Base-by-base conservation (phyloP, 2,329 filamentous ascomycete genomes). In the Sporothrix phasma region DNA sequence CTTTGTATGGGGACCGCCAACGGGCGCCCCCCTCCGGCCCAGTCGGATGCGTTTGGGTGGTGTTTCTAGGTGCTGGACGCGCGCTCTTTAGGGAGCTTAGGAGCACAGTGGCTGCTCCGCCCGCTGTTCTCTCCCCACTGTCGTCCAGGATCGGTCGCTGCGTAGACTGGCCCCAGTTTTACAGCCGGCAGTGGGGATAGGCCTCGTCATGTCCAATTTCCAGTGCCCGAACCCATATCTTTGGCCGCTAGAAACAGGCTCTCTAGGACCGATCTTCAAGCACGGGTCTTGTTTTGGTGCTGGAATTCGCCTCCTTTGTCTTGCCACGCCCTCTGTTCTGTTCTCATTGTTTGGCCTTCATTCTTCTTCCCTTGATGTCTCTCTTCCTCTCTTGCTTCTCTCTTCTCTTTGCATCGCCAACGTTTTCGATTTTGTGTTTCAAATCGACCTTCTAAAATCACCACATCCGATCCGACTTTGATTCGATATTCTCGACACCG, bases 191-290 rank as follows among this genome's bases (percentile, higher is more conserved):
- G 34, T 26, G 54, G 54, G 34, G 26, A 10, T 3, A 5, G 39
- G 56, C 56, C 31, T 59, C 56, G 56, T 59, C 56, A 59, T 59
- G 39, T 56, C 39, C 56, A 59, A 59, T 46, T 59, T 59, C 56
- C 56, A 59, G 56, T 59, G 11, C 10, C 34, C 37, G 1, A n/a
- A 6, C 34, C 19, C 22, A 41, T 41, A 15, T n/a, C 31, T 34
- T 13, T 49, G 24, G 22, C 46, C 46, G 46, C 46, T 29, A n/a
- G n/a, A n/a, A 37, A 34, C 29, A 34, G 13, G 13, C 19, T 45
- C 41, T 45, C 41, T 22, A 45, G 15, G 15, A 47, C 22, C 31
- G 26, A 31, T 51, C 26, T 51, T 51, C 47, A n/a, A n/a, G n/a
- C n/a, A n/a, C n/a, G n/a, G 26, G 22, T 54, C 15, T 31, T 19